Percentiles rank a stretch among this genome's conserved stretches.
These are phyloP conservation scores for Beauveria brongniartii DNA, from an alignment of 2,329 filamentous ascomycete genomes.

Conservation along the genomic window DNA sequence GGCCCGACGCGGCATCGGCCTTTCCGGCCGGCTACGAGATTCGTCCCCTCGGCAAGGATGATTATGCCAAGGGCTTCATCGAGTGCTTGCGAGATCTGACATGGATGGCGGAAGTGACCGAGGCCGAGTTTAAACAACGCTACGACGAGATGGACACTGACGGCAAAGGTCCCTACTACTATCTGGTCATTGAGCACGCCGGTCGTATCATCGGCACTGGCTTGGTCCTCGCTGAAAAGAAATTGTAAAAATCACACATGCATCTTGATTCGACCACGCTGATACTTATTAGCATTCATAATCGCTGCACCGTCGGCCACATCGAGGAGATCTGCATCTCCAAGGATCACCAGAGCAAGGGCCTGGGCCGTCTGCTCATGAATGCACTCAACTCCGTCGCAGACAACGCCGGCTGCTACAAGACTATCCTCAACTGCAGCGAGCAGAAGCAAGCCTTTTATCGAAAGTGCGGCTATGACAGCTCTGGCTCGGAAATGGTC, in stretches of 20 bases:
- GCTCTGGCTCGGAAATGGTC: constrained; percentile 11
- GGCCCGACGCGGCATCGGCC: constrained; percentile 47
- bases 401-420: constrained; percentile 68
- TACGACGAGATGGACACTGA: constrained; percentile 49
- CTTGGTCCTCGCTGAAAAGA: constrained; percentile 68
- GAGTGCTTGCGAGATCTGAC: constrained; percentile 70
- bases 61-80: constrained; percentile 65
- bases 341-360: constrained; percentile 74
- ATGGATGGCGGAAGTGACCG: constrained; percentile 63
- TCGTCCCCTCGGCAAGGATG: constrained; percentile 58
- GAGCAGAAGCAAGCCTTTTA: constrained; percentile 76
- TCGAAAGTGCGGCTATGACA: constrained; percentile 24
- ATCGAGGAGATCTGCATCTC: constrained; percentile 80
- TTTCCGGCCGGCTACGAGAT: constrained; percentile 64
- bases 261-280: background rate
- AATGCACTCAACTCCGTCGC: constrained; percentile 69
- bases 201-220: constrained; percentile 64
- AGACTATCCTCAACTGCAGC: constrained; percentile 69
- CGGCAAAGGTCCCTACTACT: constrained; percentile 51
- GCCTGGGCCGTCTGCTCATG: constrained; percentile 67
- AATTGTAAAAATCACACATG: constrained; percentile 44
- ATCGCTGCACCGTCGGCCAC: constrained; percentile 63
- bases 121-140: constrained; percentile 57
- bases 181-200: constrained; percentile 60
- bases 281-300: constrained; percentile 46